phyloP scores from a whole-genome alignment of 2,329 filamentous ascomycete genomes.

The Magnaporthiopsis rhizophila region DNA sequence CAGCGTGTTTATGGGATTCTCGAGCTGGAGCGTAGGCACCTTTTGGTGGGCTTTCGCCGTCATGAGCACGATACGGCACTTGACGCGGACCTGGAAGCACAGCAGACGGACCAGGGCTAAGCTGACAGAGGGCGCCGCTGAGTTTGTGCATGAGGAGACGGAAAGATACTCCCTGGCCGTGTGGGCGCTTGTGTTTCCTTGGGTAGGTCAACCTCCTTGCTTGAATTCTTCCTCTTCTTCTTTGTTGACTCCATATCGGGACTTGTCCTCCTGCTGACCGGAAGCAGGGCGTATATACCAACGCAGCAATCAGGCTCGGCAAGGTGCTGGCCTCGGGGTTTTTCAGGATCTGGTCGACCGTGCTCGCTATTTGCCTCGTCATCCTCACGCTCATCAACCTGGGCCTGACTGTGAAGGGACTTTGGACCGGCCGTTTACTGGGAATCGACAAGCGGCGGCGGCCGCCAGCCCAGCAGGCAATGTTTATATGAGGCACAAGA shows the following conservation, averaged over 20 bases:
- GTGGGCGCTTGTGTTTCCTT: constrained; percentile 31
- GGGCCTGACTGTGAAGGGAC: not conserved
- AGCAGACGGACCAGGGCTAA: not conserved
- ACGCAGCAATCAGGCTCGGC: constrained; percentile 27
- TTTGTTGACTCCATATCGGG: not conserved
- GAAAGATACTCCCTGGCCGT: constrained; percentile 22
- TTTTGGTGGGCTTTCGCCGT: constrained; percentile 34
- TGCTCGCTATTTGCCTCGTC: constrained; percentile 25
- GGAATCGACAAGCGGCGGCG: not conserved
- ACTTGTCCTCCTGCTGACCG: not conserved
- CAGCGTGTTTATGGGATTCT: constrained; percentile 28
- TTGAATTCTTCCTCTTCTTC: not conserved
- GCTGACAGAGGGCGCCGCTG: not conserved
- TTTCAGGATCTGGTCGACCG: constrained; percentile 29
- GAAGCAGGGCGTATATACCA: constrained; percentile 29
- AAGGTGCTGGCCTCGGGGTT: constrained; percentile 28
- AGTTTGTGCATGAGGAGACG: constrained; percentile 10
- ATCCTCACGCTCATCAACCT: constrained; percentile 15
- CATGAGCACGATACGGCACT: constrained; percentile 18
- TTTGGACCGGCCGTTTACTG: constrained; percentile 5
- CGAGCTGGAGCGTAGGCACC: constrained; percentile 28
- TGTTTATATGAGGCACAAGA: not conserved
- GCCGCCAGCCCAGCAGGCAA: not conserved
- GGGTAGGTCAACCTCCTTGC: constrained; percentile 20
- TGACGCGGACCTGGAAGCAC: constrained; percentile 13